These are phyloP conservation scores for Heracleum sosnowskyi DNA, from an alignment of 129 eudicot species.

Conservation along the genomic window DNA sequence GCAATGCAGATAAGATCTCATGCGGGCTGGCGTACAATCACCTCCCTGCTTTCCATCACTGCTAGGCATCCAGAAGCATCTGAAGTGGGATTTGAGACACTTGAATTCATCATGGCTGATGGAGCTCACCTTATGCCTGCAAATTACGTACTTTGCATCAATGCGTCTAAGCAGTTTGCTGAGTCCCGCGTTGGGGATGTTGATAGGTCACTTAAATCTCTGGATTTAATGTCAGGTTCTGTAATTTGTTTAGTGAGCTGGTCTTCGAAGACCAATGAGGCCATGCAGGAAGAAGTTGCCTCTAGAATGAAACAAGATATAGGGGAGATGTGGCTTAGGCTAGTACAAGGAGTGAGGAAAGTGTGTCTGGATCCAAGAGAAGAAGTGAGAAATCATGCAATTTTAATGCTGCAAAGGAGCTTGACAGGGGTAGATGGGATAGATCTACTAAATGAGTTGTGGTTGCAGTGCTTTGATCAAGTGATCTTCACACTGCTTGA, in stretches of 20 bases:
- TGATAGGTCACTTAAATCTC: constrained; percentile 13
- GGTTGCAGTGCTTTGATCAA: constrained; percentile 81
- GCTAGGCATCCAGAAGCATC: constrained; percentile 83
- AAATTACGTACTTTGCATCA: constrained; percentile 54
- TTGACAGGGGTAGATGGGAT: constrained; percentile 61
- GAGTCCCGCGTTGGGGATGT: constrained; percentile 84
- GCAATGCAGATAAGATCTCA: constrained; percentile 66
- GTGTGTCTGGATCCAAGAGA: constrained; percentile 89
- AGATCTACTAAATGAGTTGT: constrained; percentile 38
- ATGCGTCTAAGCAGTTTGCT: constrained; percentile 82
- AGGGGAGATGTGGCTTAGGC: constrained; percentile 92
- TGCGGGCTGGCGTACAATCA: constrained; percentile 73
- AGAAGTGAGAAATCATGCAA: constrained; percentile 80
- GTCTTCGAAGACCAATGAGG: constrained; percentile 4
- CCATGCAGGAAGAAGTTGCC: not conserved
- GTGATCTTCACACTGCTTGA: constrained; percentile 79
- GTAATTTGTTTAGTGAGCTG: constrained; percentile 2
- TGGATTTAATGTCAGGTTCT: constrained; percentile 12
- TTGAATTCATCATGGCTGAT: constrained; percentile 66
- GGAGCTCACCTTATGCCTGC: constrained; percentile 65
- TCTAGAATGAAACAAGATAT: constrained; percentile 21
- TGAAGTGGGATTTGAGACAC: constrained; percentile 79
- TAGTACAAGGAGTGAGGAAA: constrained; percentile 65
- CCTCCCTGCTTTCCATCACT: constrained; percentile 61
- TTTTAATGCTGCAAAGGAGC: constrained; percentile 49